A percentile compares a stretch with the other conserved stretches of the same genome.
Evolutionary conservation across 768 basidiomycete species (phyloP).

Genomic region (Coprinopsis cinerea): DNA sequence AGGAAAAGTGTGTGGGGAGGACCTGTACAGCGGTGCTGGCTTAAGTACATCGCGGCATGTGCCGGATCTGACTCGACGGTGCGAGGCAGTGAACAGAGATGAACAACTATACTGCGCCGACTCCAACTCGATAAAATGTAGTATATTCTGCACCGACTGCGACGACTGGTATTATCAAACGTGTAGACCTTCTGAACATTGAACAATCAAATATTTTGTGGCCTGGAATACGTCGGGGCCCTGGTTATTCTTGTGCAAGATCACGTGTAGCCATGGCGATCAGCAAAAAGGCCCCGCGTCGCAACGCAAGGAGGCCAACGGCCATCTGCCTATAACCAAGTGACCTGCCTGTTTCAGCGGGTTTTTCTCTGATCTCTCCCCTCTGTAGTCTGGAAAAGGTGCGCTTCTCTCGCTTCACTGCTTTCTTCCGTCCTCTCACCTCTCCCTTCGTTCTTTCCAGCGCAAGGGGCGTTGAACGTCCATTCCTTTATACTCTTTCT

Average conservation of each 20-base stretch:
- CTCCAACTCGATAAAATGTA: too few relatives aligned
- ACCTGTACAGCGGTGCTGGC: constrained; percentile 8
- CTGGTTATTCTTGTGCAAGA: not conserved
- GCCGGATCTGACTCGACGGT: constrained; percentile 12
- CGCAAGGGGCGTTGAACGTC: constrained; percentile 72
- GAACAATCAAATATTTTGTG: not conserved
- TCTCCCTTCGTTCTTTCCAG: constrained; percentile 23
- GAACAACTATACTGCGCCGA: not conserved
- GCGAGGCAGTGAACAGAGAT: not conserved
- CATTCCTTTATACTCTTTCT: constrained; percentile 32
- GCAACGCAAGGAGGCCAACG: constrained; percentile 4
- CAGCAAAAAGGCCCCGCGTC: constrained; percentile 6
- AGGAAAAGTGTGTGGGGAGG: constrained; percentile 7
- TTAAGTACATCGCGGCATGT: constrained; percentile 13
- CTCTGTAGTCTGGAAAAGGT: not conserved
- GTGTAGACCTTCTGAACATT: too few relatives aligned
- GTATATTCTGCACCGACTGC: too few relatives aligned
- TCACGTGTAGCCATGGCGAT: constrained; percentile 11
- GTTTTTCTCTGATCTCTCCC: constrained; percentile 1
- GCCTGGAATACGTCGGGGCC: not conserved
- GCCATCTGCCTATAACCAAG: not conserved
- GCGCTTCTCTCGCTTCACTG: not conserved
- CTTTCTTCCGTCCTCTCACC: constrained; percentile 9
- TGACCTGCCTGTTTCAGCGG: not conserved
- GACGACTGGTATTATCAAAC: too few relatives aligned